Conservation (phyloP, 2,329 filamentous ascomycete species). For the Paramyrothecium sp. region DNA sequence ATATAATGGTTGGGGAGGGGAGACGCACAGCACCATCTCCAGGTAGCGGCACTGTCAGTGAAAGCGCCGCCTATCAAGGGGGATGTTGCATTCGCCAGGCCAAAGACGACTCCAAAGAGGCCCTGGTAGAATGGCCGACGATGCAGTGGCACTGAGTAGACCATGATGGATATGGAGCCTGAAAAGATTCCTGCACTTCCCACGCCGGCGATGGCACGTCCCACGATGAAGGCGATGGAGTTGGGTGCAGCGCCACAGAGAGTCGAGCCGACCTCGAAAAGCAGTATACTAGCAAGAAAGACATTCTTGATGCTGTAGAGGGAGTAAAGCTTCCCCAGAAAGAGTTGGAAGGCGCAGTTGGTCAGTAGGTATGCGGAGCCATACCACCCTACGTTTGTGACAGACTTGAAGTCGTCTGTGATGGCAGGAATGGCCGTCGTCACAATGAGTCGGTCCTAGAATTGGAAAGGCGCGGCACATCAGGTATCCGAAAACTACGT, state of each 20-base stretch:
- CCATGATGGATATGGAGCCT: conserved; percentile 28
- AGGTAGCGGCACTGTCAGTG: conserved; percentile 17
- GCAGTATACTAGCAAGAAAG: conserved; percentile 24
- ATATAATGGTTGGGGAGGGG: no score
- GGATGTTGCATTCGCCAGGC: conserved; percentile 14
- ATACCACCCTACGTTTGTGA: conserved; percentile 36
- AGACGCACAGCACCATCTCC: conserved; percentile 29
- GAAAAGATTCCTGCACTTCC: conserved; percentile 38
- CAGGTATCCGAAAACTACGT: no score
- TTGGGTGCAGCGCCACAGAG: conserved; percentile 21
- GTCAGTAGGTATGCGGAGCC: conserved; percentile 17
- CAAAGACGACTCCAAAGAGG: conserved; percentile 22
- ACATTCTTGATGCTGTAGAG: conserved; percentile 5
- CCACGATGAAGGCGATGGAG: conserved; percentile 12
- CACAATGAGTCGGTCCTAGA: neutral
- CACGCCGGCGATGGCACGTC: conserved; percentile 13
- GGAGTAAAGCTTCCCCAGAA: neutral
- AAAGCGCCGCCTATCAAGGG: conserved; percentile 18
- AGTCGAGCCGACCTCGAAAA: conserved; percentile 36
- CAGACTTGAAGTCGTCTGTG: conserved; percentile 29
- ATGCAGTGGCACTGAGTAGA: conserved; percentile 7
- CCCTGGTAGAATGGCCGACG: conserved; percentile 33
- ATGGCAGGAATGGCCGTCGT: conserved; percentile 28
- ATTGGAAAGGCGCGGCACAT: neutral
- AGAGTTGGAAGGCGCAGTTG: conserved; percentile 9